Conservation (phyloP, 2,329 filamentous ascomycete species). For the Paramyrothecium sp. region DNA sequence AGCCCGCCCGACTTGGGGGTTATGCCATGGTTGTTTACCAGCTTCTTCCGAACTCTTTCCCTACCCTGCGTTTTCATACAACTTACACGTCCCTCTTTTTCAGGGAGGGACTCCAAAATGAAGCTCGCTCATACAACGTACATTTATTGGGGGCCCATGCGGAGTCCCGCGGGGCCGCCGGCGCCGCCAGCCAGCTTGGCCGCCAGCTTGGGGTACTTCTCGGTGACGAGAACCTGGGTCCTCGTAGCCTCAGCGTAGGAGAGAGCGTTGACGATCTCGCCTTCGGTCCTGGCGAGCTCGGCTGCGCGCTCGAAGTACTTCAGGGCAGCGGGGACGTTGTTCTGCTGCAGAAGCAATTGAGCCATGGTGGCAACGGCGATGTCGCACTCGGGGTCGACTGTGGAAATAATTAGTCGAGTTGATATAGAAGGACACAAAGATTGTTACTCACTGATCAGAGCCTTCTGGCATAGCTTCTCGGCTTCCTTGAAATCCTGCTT, state of each 20-base stretch:
- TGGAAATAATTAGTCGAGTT: slow-evolving; percentile 28
- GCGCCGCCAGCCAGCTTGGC: slow-evolving; percentile 55
- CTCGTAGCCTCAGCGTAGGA: slow-evolving; percentile 96
- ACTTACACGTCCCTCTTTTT: slow-evolving; percentile 17
- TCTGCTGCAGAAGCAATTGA: slow-evolving; percentile 93
- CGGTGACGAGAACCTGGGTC: slow-evolving; percentile 89
- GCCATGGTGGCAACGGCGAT: slow-evolving; percentile 99
- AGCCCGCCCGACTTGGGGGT: neutral
- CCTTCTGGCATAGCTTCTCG: slow-evolving; percentile 95
- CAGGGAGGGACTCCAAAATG: neutral
- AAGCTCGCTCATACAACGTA: neutral
- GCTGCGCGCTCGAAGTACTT: slow-evolving; percentile 97
- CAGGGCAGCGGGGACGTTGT: slow-evolving; percentile 91
- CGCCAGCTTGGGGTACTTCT: slow-evolving; percentile 80
- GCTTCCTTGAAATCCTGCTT: slow-evolving; percentile 95
- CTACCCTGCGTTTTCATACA: slow-evolving; percentile 17
- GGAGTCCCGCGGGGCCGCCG: slow-evolving; percentile 30
- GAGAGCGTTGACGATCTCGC: slow-evolving; percentile 92
- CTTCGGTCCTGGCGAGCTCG: slow-evolving; percentile 89
- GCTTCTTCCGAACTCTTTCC: no score
- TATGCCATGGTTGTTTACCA: neutral
- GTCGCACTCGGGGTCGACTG: slow-evolving; percentile 97
- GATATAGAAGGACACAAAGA: neutral
- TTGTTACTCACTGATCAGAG: slow-evolving; percentile 80
- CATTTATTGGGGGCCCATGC: slow-evolving; percentile 32